Percentiles rank a stretch among this genome's conserved stretches.
Conservation (phyloP, 495 filamentous ascomycete species). For the Penicillium cinerascens region DNA sequence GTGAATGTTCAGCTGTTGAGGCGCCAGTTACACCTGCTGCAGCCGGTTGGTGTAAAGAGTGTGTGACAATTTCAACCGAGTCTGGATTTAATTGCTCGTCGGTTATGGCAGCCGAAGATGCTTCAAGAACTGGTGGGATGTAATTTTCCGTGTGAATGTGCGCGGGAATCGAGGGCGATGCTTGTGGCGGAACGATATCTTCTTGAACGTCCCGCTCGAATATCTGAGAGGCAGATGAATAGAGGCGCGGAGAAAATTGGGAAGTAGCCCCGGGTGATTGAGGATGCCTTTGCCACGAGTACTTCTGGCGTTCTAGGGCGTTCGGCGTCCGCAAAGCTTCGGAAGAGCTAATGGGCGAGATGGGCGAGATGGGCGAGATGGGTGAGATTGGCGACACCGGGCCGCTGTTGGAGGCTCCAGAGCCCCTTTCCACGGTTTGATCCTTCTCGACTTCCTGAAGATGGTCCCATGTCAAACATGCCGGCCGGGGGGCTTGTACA, state of each 20-base stretch:
- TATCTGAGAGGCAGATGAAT: slow-evolving; percentile 74
- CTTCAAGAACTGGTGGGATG: slow-evolving; percentile 86
- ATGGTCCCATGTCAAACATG: slow-evolving; percentile 17
- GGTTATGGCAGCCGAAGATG: slow-evolving; percentile 84
- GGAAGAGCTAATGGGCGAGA: slow-evolving; percentile 37
- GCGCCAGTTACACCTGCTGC: slow-evolving; percentile 55
- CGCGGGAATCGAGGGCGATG: slow-evolving; percentile 66
- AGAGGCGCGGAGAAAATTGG: slow-evolving; percentile 55
- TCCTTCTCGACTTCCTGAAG: slow-evolving; percentile 9
- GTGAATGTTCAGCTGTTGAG: slow-evolving; percentile 29
- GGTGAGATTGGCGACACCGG: slow-evolving; percentile 24
- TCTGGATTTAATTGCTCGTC: slow-evolving; percentile 53
- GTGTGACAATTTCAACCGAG: slow-evolving; percentile 83
- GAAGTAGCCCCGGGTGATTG: slow-evolving; percentile 48
- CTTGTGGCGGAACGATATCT: slow-evolving; percentile 54
- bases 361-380: slow-evolving; percentile 20
- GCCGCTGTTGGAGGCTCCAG: slow-evolving; percentile 12
- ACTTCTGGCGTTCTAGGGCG: slow-evolving; percentile 29
- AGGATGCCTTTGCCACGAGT: slow-evolving; percentile 29
- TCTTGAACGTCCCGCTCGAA: slow-evolving; percentile 95
- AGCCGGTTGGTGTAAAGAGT: slow-evolving; percentile 75
- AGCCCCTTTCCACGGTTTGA: slow-evolving; percentile 3
- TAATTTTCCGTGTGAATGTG: slow-evolving; percentile 91
- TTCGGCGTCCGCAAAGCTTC: slow-evolving; percentile 28
- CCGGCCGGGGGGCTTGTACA: slow-evolving; percentile 20